A percentile compares a stretch with the other conserved stretches of the same genome.
phyloP scores from a whole-genome alignment of 345 rosid species.

The Arabidopsis thaliana region DNA sequence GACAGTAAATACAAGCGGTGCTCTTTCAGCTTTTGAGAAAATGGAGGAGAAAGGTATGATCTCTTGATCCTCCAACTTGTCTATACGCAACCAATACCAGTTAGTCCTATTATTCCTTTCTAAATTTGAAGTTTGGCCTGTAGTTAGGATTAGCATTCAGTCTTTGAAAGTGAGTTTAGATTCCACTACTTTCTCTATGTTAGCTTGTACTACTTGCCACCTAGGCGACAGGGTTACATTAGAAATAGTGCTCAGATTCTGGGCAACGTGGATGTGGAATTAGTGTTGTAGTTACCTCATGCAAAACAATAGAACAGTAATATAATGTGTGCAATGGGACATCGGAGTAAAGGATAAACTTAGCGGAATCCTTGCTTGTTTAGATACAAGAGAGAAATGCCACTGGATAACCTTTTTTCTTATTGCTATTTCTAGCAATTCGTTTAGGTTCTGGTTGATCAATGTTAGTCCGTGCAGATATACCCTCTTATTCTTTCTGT shows the following conservation, averaged over 20 bases:
- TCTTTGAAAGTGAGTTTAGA: slow-evolving; percentile 7
- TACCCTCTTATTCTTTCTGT: neutral
- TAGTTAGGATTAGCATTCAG: slow-evolving; percentile 14
- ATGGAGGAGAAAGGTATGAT: slow-evolving; percentile 82
- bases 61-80: slow-evolving; percentile 11
- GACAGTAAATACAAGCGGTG: slow-evolving; percentile 69
- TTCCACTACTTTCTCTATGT: slow-evolving; percentile 1
- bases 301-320: neutral
- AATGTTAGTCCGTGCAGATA: neutral
- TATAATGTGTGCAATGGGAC: neutral
- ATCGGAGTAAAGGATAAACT: neutral
- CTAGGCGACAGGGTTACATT: neutral
- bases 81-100: neutral
- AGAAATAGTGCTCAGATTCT: slow-evolving; percentile 20
- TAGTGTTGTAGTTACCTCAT: slow-evolving; percentile 7
- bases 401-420: neutral
- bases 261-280: neutral
- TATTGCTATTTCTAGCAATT: neutral
- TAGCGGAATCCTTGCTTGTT: neutral
- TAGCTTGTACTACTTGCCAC: neutral
- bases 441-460: neutral
- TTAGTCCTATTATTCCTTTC: neutral
- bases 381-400: neutral
- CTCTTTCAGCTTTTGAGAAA: slow-evolving; percentile 79
- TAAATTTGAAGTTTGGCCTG: slow-evolving; percentile 5